phyloP scores from a whole-genome alignment of 257 asterid species.

The Solanum neorickii region DNA sequence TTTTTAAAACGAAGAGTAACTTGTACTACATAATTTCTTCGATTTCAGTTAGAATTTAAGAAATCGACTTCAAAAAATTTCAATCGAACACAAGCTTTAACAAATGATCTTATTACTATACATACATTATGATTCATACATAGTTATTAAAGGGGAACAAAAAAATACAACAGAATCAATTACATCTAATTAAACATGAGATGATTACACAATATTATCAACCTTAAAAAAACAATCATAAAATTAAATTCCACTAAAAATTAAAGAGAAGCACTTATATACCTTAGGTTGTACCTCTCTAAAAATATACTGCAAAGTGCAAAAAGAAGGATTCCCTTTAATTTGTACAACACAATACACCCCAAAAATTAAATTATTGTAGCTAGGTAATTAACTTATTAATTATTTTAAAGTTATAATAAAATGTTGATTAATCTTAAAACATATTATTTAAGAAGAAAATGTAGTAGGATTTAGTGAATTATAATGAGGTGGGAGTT shows the following conservation, averaged over 20 bases:
- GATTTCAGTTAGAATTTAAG: too few relatives aligned
- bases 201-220: background rate
- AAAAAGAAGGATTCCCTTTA: slow-evolving; percentile 2
- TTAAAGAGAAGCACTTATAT: slow-evolving; percentile 10
- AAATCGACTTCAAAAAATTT: background rate
- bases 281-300: slow-evolving; percentile 8
- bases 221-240: background rate
- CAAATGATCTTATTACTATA: background rate
- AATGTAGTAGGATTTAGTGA: slow-evolving; percentile 35
- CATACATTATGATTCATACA: background rate
- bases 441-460: background rate
- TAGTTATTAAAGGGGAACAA: background rate
- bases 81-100: background rate
- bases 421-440: background rate
- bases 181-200: background rate
- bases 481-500: slow-evolving; percentile 20
- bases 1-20: too few relatives aligned
- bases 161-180: background rate
- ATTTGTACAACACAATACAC: background rate
- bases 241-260: background rate
- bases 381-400: background rate
- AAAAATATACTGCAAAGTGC: background rate
- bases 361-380: background rate
- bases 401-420: background rate
- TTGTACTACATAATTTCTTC: background rate